Evolutionary conservation across 2,329 filamentous ascomycete species (phyloP), one percentile per base, ranked within the genome.

Genomic region (Neofusicoccum laricinum): DNA sequence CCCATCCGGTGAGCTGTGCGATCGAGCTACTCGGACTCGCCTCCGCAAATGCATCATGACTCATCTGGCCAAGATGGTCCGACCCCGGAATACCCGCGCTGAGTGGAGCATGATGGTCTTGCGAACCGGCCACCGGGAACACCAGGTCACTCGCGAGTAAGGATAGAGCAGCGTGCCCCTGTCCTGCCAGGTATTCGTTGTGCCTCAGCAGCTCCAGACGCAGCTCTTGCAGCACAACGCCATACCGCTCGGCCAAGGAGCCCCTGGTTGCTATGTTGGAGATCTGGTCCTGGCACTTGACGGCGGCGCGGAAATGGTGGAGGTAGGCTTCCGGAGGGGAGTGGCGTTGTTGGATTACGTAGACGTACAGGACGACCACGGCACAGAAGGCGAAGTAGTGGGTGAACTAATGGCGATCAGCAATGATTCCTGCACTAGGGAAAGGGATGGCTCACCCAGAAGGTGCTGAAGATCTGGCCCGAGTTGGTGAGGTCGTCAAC

Each of bases 331-430:
- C 79, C 1, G 82, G 81, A 4, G 80, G 69, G 10, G 77, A 68
- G 34, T 82, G 72, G 3, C 82, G 71, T 36, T 76, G 77, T 67
- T 84, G 82, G 15, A 86, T 85, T 49, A 82, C 75, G 75, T 82
- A 84, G 2, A 86, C 80, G 64, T 85, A 86, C 0, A 84, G 73
- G 3, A 85, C 81, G 0, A 82, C 81, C 0, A 86, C 75, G 0
- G 84, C 82, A 66, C 82, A 85, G 64, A 85, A 85, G 0, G 81
- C 79, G 3, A 84, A 81, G 66, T 84, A 85, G 41, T 83, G 80
- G 25, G 81, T 85, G 70, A 81, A 84, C 80, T 64, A 40, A n/a
- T 14, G 19, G 1, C 4, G 4, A 38, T 14, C 5, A 45, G 14
- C 6, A 15, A 30, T 40, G 12, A 21, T 41, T 30, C 25, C 25